Evolutionary conservation across 225 moss, liverwort and hornwort genomes (phyloP), one percentile per base, ranked within the genome.

Genomic region (Antitrichia curtipendula): DNA sequence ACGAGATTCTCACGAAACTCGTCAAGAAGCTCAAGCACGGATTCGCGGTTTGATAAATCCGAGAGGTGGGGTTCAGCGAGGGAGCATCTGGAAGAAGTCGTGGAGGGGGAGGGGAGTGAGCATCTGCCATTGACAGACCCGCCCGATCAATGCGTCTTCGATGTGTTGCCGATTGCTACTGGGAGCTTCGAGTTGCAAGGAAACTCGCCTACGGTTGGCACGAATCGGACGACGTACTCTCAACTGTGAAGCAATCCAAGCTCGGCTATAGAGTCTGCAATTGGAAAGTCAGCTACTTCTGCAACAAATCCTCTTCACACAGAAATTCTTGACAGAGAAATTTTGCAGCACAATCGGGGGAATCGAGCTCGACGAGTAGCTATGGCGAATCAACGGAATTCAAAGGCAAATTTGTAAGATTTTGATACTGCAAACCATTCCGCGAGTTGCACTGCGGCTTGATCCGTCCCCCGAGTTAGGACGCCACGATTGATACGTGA

Each of bases 111-210:
- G 9, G 45, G 63, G 13, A 60, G 56, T 28, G 32, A 86, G 40
- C 75, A 90, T 53, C 54, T 84, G 40, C 91, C 91, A 31, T 86
- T 93, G 87, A 93, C 93, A 18, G 64, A 58, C 13, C 83, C 86
- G 4, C 93, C 93, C 0, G 84, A 91, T 28, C 80, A 90, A 22
- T 87, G 87, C 81, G 40, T 66, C 28, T 93, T 93, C 36, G 76
- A 91, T 52, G 81, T 91, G 69, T 81, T 93, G 84, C 93, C 91
- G 59, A 81, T 93, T 27, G 27, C 88, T 18, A 86, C 89, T 5
- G 56, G 62, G 20, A 86, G 56, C 16, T 74, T 43, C 16, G 73
- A 38, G 5, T n/a, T 24, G 43, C 75, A 61, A 63, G 59, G 50
- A 69, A 83, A 56, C 47, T 34, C 16, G 53, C 59, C 45, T 20